Percentiles rank a stretch among this genome's conserved stretches.
phyloP scores from a whole-genome alignment of 139 green algal genomes.

The Astrephomene gubernaculifera region DNA sequence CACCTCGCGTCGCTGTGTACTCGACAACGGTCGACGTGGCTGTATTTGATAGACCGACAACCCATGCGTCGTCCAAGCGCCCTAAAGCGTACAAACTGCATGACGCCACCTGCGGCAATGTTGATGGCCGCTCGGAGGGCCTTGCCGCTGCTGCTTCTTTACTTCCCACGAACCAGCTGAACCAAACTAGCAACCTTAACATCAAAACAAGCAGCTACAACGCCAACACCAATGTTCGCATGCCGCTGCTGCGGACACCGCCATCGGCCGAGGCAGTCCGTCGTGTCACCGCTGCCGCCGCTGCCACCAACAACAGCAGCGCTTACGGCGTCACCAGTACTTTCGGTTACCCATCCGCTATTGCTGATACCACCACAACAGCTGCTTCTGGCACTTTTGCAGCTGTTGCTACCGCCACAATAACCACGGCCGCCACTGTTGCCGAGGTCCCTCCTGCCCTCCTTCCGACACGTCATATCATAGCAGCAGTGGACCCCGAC shows the following conservation, averaged over 20 bases:
- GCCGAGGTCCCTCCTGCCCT: neutral
- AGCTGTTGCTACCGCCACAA: neutral
- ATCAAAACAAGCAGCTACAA: neutral
- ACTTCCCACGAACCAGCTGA: neutral
- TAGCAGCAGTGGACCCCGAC: slow-evolving; percentile 17
- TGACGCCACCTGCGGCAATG: too few relatives aligned
- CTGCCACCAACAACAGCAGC: neutral
- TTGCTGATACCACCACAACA: too few relatives aligned
- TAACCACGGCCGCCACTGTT: neutral
- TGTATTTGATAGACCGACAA: too few relatives aligned
- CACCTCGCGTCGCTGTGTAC: too few relatives aligned
- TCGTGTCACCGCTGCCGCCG: neutral
- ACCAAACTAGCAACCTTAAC: neutral
- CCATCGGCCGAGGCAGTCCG: neutral
- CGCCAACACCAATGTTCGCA: neutral
- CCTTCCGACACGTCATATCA: slow-evolving; percentile 23
- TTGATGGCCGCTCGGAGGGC: too few relatives aligned
- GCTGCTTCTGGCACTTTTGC: too few relatives aligned
- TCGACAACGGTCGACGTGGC: too few relatives aligned
- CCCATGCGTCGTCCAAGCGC: too few relatives aligned
- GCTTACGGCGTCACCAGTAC: neutral
- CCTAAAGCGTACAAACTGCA: neutral
- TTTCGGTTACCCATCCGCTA: too few relatives aligned
- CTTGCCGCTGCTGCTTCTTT: too few relatives aligned
- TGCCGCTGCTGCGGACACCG: neutral